phyloP scores from a whole-genome alignment of 2,329 filamentous ascomycete species.

The Emergomyces africanus region DNA sequence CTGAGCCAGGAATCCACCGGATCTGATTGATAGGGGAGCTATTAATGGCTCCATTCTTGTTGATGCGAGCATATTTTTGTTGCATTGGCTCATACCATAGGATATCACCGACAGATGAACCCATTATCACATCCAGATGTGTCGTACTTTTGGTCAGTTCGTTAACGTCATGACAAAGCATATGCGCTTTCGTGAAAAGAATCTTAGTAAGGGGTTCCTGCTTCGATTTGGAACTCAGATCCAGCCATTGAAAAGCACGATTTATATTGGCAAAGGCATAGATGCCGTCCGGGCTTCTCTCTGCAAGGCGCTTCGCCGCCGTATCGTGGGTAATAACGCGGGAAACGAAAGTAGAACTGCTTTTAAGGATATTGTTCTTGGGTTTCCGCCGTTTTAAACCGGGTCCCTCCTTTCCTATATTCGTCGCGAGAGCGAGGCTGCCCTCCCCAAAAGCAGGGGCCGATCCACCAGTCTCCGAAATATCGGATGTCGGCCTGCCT shows the following conservation, averaged over 20 bases:
- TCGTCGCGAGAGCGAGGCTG: conserved; percentile 57
- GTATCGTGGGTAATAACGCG: conserved; percentile 82
- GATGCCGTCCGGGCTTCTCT: conserved; percentile 63
- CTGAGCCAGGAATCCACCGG: conserved; percentile 85
- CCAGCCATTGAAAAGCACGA: conserved; percentile 90
- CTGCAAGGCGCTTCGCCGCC: conserved; percentile 63
- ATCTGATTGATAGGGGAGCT: conserved; percentile 74
- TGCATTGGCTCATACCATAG: conserved; percentile 98
- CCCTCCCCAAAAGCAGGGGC: conserved; percentile 71
- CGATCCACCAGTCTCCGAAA: conserved; percentile 28
- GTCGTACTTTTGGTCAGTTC: conserved; percentile 60
- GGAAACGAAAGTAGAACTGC: conserved; percentile 97
- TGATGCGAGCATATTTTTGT: conserved; percentile 87
- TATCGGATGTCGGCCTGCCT: conserved; percentile 32
- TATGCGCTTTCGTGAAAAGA: conserved; percentile 91
- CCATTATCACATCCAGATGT: conserved; percentile 87
- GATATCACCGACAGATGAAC: conserved; percentile 91
- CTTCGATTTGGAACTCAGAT: conserved; percentile 57
- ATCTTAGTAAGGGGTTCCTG: conserved; percentile 91
- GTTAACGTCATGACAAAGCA: conserved; percentile 89
- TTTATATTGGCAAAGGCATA: conserved; percentile 96
- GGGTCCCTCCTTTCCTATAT: conserved; percentile 50
- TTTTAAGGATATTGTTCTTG: conserved; percentile 97
- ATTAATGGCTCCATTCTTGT: conserved; percentile 94
- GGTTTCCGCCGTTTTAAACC: conserved; percentile 70